A percentile compares a stretch with the other conserved stretches of the same genome.
phyloP scores from a whole-genome alignment of 768 basidiomycete species.

The Lactarius pseudohatsudake region DNA sequence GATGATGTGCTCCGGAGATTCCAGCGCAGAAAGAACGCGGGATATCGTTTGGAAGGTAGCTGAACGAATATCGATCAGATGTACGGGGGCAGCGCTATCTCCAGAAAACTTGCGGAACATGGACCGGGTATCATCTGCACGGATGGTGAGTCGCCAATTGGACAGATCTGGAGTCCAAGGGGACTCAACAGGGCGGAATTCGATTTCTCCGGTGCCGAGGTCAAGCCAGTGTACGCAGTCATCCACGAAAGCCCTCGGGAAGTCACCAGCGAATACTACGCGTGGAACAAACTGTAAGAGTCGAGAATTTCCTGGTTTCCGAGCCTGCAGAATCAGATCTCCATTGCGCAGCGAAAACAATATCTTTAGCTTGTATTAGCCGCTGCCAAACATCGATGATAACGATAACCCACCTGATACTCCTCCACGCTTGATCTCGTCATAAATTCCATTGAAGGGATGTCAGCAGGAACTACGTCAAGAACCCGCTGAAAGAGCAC shows the following conservation, averaged over 20 bases:
- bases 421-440: constrained; percentile 2
- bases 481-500: constrained; percentile 3
- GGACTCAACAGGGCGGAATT: constrained; percentile 37
- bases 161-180: constrained; percentile 34
- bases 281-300: constrained; percentile 39
- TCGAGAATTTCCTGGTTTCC: not conserved
- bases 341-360: not conserved
- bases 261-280: constrained; percentile 32
- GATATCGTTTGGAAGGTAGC: constrained; percentile 5
- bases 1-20: not conserved
- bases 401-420: not conserved
- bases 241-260: constrained; percentile 36
- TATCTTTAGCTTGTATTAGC: not conserved
- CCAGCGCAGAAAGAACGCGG: not conserved
- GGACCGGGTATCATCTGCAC: too few relatives aligned
- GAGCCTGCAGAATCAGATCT: constrained; percentile 7
- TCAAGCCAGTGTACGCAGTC: constrained; percentile 41
- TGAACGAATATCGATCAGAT: constrained; percentile 12
- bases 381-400: not conserved
- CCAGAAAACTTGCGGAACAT: not conserved
- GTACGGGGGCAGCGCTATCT: not conserved
- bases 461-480: constrained; percentile 7
- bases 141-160: constrained; percentile 35
- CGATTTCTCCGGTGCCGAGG: constrained; percentile 31
- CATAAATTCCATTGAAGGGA: constrained; percentile 11